These are phyloP conservation scores for Capsicum rhomboideum DNA, from an alignment of 257 asterid species.

Conservation along the genomic window DNA sequence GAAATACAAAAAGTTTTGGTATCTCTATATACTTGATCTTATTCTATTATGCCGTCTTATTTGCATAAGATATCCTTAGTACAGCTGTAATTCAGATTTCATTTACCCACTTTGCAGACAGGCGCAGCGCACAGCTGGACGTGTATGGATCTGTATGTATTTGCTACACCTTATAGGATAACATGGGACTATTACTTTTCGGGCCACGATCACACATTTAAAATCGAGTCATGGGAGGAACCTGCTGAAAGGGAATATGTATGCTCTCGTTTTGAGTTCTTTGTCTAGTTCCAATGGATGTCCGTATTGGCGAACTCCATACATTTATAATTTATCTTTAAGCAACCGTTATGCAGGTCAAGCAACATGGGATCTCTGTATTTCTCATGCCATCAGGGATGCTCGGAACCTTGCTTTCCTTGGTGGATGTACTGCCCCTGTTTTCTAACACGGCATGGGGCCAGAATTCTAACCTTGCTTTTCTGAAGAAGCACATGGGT, in stretches of 20 bases:
- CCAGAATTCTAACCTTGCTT: conserved; percentile 85
- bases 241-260: conserved; percentile 92
- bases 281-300: not conserved
- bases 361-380: conserved; percentile 89
- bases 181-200: conserved; percentile 99
- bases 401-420: conserved; percentile 91
- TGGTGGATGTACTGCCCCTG: conserved; percentile 91
- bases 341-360: conserved; percentile 54
- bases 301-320: not conserved
- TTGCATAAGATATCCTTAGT: not conserved
- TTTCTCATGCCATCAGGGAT: conserved; percentile 99
- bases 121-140: conserved; percentile 96
- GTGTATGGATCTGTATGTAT: conserved; percentile 98
- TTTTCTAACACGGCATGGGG: conserved; percentile 98
- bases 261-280: conserved; percentile 2
- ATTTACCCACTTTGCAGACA: conserved; percentile 39
- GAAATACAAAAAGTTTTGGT: not conserved
- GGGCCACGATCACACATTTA: conserved; percentile 66
- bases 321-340: not conserved
- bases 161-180: conserved; percentile 93
- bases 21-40: not conserved
- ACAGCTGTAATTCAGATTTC: not conserved
- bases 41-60: not conserved
- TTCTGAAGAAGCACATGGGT: conserved; percentile 90
- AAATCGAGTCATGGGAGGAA: conserved; percentile 93